Evolutionary conservation across 1,284 basidiomycete species (phyloP).

Genomic region (Inonotus hispidus): DNA sequence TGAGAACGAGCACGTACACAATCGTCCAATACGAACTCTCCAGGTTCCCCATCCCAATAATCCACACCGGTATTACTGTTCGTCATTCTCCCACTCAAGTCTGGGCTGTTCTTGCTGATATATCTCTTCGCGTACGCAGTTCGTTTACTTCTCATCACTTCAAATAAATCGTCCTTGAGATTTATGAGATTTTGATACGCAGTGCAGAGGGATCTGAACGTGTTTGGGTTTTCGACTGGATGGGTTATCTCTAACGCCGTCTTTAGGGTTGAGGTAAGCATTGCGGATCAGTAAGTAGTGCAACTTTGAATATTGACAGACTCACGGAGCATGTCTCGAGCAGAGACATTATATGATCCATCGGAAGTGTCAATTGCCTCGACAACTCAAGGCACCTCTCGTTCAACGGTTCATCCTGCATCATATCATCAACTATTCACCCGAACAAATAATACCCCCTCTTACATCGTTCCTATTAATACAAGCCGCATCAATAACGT

Average conservation of each 20-base stretch:
- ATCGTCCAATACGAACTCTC: slow-evolving; percentile 12
- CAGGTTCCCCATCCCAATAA: neutral
- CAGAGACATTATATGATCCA: slow-evolving; percentile 8
- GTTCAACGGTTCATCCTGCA: slow-evolving; percentile 1
- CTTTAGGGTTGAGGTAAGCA: neutral
- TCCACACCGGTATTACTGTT: no score
- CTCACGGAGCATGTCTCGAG: slow-evolving; percentile 6
- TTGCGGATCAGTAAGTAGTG: no score
- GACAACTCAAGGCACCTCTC: slow-evolving; percentile 7
- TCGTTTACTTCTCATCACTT: slow-evolving; percentile 4
- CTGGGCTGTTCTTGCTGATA: slow-evolving; percentile 1
- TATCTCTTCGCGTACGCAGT: neutral
- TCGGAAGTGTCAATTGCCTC: slow-evolving; percentile 5
- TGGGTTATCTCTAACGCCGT: slow-evolving; percentile 2
- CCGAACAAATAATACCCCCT: neutral
- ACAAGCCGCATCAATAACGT: neutral
- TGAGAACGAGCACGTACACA: neutral
- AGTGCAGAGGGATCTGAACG: slow-evolving; percentile 6
- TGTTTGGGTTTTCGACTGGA: slow-evolving; percentile 1
- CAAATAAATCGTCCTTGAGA: slow-evolving; percentile 9
- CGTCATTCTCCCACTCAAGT: neutral
- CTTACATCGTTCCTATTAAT: neutral
- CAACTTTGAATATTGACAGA: neutral
- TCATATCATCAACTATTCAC: neutral
- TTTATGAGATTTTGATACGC: neutral